Conservation (phyloP, 2,329 filamentous ascomycete genomes). For the Fusarium agapanthi region DNA sequence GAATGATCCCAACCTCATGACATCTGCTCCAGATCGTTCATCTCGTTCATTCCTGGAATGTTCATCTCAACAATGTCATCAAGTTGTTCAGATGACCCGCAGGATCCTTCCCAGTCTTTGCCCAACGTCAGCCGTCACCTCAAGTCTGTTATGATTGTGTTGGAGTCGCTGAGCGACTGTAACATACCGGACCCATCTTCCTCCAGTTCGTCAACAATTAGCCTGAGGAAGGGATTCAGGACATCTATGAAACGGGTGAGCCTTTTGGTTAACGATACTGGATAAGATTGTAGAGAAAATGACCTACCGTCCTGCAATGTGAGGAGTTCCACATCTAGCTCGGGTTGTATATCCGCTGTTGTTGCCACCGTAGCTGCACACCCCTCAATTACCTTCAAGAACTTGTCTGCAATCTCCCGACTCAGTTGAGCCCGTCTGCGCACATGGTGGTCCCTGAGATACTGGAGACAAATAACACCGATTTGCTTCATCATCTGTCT, state of each 20-base stretch:
- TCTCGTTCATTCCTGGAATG: slow-evolving; percentile 53
- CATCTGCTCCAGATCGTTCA: slow-evolving; percentile 48
- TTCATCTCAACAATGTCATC: slow-evolving; percentile 59
- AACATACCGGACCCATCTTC: slow-evolving; percentile 68
- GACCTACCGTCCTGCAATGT: slow-evolving; percentile 42
- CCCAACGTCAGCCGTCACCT: slow-evolving; percentile 37
- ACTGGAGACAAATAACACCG: slow-evolving; percentile 56
- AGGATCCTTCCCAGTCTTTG: slow-evolving; percentile 65
- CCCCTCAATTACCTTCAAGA: slow-evolving; percentile 54
- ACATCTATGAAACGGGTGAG: slow-evolving; percentile 47
- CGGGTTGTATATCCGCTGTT: slow-evolving; percentile 44
- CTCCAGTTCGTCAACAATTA: slow-evolving; percentile 67
- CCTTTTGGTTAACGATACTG: slow-evolving; percentile 2
- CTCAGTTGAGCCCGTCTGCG: slow-evolving; percentile 52
- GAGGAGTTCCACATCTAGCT: slow-evolving; percentile 44
- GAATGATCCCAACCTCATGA: slow-evolving; percentile 8
- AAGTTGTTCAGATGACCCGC: slow-evolving; percentile 63
- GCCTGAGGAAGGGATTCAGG: slow-evolving; percentile 57
- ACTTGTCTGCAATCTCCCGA: slow-evolving; percentile 51
- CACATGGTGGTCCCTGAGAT: slow-evolving; percentile 58
- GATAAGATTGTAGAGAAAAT: not conserved
- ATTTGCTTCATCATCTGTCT: slow-evolving; percentile 48
- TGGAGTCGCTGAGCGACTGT: slow-evolving; percentile 40
- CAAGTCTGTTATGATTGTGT: slow-evolving; percentile 40
- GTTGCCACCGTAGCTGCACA: slow-evolving; percentile 52